Percentiles rank a stretch among this genome's conserved stretches.
These are phyloP conservation scores for Acanthamoeba quina DNA, from an alignment of 208 protist genomes.

Conservation along the genomic window DNA sequence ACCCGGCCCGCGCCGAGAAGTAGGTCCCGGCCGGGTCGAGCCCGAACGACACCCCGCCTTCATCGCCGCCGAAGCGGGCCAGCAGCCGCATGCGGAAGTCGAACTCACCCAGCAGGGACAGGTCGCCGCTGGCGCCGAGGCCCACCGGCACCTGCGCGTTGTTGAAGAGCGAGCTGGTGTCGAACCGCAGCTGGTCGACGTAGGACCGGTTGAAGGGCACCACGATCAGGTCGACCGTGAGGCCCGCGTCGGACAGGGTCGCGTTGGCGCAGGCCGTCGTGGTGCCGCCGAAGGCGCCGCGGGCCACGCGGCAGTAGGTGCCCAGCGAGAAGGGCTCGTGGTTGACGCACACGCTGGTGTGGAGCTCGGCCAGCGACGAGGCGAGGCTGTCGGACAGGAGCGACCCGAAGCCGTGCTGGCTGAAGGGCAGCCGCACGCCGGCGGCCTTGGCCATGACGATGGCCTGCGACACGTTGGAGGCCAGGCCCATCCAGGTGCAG, in stretches of 20 bases:
- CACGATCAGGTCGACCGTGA: slow-evolving; percentile 33
- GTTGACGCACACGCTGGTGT: slow-evolving; percentile 10
- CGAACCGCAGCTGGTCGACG: slow-evolving; percentile 2
- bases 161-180: slow-evolving; percentile 21
- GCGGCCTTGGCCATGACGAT: neutral
- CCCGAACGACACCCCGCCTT: neutral
- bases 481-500: slow-evolving; percentile 43
- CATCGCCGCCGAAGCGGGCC: no score
- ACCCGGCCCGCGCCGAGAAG: neutral
- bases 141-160: neutral
- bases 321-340: slow-evolving; percentile 34
- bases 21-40: slow-evolving; percentile 24
- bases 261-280: slow-evolving; percentile 52
- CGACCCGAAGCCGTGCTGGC: slow-evolving; percentile 21
- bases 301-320: neutral
- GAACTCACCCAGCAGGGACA: neutral
- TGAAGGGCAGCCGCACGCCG: neutral
- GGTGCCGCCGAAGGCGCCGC: neutral
- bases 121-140: slow-evolving; percentile 12
- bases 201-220: slow-evolving; percentile 27
- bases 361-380: neutral
- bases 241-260: neutral
- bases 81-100: slow-evolving; percentile 8
- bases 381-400: neutral
- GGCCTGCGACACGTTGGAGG: neutral